These are phyloP conservation scores for Diplocarpon mali DNA, from an alignment of 2,329 filamentous ascomycete species.

Conservation along the genomic window DNA sequence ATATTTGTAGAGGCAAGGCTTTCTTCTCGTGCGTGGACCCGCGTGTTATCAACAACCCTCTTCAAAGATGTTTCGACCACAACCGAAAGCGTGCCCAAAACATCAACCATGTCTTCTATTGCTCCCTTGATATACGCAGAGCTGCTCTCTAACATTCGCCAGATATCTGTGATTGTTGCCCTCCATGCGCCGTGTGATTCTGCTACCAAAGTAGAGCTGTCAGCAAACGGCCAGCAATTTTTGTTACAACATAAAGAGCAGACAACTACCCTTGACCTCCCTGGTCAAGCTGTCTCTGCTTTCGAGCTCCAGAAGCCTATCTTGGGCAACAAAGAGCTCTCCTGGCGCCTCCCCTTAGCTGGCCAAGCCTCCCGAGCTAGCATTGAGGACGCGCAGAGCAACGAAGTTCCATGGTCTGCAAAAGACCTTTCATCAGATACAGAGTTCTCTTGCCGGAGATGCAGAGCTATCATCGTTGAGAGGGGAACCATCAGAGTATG, in stretches of 20 bases:
- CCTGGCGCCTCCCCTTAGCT: slow-evolving; percentile 42
- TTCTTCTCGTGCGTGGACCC: no score
- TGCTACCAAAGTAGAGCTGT: slow-evolving; percentile 29
- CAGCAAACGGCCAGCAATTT: slow-evolving; percentile 35
- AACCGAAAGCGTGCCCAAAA: background rate
- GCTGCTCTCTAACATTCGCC: slow-evolving; percentile 51
- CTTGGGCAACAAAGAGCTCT: slow-evolving; percentile 28
- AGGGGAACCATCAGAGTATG: slow-evolving; percentile 42
- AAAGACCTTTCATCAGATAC: slow-evolving; percentile 31
- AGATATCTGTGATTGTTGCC: slow-evolving; percentile 47
- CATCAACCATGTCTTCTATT: slow-evolving; percentile 8
- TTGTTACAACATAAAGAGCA: slow-evolving; percentile 38
- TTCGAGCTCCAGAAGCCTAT: slow-evolving; percentile 15
- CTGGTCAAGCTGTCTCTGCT: slow-evolving; percentile 25
- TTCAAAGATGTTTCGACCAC: slow-evolving; percentile 1
- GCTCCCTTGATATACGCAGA: slow-evolving; percentile 45
- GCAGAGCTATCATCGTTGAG: slow-evolving; percentile 32
- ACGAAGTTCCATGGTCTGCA: slow-evolving; percentile 39
- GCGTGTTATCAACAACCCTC: background rate
- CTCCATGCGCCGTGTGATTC: slow-evolving; percentile 31
- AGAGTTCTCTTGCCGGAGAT: slow-evolving; percentile 31
- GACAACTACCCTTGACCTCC: slow-evolving; percentile 28
- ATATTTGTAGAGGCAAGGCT: no score
- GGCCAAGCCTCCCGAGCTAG: slow-evolving; percentile 5
- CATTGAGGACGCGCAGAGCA: slow-evolving; percentile 13